Conservation (phyloP, 345 rosid genomes). For the Gossypium bickii region DNA sequence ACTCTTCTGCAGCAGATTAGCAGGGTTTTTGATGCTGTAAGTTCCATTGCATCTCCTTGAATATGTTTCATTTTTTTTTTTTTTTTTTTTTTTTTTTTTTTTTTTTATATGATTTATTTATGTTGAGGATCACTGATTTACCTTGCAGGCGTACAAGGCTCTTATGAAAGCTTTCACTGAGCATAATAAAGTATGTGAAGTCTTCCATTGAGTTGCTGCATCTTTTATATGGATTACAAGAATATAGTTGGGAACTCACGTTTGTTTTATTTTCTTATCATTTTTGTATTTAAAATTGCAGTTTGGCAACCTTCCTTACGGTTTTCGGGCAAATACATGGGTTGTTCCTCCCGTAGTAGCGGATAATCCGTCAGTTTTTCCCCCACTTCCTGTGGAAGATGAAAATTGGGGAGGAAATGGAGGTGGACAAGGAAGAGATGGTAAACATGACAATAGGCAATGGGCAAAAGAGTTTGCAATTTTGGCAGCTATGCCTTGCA, state of each 20-base stretch:
- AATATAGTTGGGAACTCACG: not conserved
- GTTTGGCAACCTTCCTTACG: conserved; percentile 97
- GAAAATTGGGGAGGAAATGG: conserved; percentile 92
- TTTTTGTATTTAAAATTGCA: conserved; percentile 24
- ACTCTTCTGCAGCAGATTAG: conserved; percentile 81
- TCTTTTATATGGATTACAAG: conserved; percentile 1
- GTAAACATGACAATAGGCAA: conserved; percentile 51
- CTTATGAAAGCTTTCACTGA: conserved; percentile 88
- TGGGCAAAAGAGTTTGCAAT: conserved; percentile 91
- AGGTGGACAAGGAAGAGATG: conserved; percentile 77
- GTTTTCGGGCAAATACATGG: conserved; percentile 94
- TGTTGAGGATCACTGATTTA: not conserved
- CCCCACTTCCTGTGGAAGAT: conserved; percentile 78
- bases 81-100: not conserved
- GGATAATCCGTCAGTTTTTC: conserved; percentile 64
- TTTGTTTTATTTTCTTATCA: not conserved
- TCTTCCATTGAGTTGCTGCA: not conserved
- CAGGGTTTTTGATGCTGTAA: conserved; percentile 72
- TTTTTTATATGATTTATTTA: not conserved
- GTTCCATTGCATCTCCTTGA: conserved; percentile 18
- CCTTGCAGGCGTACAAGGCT: conserved; percentile 79
- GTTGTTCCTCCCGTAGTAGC: conserved; percentile 86
- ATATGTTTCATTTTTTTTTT: not conserved
- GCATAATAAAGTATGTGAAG: conserved; percentile 67
- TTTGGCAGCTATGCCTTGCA: conserved; percentile 90